Conservation (phyloP, 495 filamentous ascomycete genomes). For the Margaritispora aquatica region DNA sequence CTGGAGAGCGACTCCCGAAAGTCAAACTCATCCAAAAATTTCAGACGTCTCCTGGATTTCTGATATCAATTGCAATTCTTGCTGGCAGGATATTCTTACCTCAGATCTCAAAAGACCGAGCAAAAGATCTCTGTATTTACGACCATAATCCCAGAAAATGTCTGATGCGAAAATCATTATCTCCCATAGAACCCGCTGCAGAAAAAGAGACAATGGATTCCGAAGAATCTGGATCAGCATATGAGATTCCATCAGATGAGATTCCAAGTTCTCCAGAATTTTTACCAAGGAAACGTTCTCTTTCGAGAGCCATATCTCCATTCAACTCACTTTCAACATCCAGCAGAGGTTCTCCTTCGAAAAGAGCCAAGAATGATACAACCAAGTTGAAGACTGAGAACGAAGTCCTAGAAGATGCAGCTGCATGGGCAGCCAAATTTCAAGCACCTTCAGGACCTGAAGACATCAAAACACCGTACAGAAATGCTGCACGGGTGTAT, state of each 20-base stretch:
- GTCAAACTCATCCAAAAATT: background rate
- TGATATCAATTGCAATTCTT: too few relatives aligned
- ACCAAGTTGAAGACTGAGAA: background rate
- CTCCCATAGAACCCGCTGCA: conserved; percentile 2
- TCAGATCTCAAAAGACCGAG: background rate
- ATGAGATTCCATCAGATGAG: conserved; percentile 14
- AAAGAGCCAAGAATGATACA: background rate
- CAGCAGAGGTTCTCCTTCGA: too few relatives aligned
- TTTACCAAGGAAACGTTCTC: background rate
- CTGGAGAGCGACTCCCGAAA: background rate
- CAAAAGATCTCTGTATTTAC: background rate
- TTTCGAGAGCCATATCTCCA: background rate
- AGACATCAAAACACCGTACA: conserved; percentile 10
- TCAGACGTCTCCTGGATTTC: too few relatives aligned
- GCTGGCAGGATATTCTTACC: background rate
- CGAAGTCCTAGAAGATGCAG: conserved; percentile 1
- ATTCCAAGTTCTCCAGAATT: background rate
- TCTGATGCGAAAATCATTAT: background rate
- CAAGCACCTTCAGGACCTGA: conserved; percentile 8
- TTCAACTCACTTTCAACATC: background rate
- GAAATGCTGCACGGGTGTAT: background rate
- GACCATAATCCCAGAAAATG: conserved; percentile 8
- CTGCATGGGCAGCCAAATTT: conserved; percentile 17
- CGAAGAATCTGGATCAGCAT: conserved; percentile 23
- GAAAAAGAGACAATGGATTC: conserved; percentile 15